A percentile compares a stretch with the other conserved stretches of the same genome.
Evolutionary conservation across 495 filamentous ascomycete genomes (phyloP).

Genomic region (Bacidia rubella): DNA sequence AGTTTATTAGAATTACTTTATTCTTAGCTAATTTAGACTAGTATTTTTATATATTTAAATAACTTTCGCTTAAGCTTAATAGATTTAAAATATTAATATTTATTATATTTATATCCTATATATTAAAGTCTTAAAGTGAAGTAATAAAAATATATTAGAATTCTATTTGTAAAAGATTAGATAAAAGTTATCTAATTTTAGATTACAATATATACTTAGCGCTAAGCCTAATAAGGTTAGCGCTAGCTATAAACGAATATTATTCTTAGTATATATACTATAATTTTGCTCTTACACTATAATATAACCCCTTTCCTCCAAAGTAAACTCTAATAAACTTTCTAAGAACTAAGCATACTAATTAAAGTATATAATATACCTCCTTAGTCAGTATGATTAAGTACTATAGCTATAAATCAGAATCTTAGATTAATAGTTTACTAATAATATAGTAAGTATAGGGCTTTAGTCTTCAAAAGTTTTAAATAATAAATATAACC

Average conservation of each 20-base stretch:
- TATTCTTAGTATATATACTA: too few relatives aligned
- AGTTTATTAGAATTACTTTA: not conserved
- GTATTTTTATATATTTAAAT: not conserved
- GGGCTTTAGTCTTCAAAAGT: not conserved
- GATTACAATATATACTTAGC: not conserved
- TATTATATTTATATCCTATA: not conserved
- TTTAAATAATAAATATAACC: constrained; percentile 4
- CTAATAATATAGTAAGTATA: too few relatives aligned
- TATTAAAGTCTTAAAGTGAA: not conserved
- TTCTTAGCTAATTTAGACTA: not conserved
- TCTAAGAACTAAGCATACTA: too few relatives aligned
- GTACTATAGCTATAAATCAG: too few relatives aligned
- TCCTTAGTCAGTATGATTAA: too few relatives aligned
- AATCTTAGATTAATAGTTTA: too few relatives aligned
- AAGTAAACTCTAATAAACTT: too few relatives aligned
- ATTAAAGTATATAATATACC: too few relatives aligned
- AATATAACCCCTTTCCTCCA: too few relatives aligned
- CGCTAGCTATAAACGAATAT: too few relatives aligned
- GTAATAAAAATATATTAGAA: constrained; percentile 5
- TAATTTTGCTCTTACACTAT: too few relatives aligned
- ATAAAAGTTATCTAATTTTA: not conserved
- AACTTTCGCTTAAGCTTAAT: not conserved
- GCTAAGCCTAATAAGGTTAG: not conserved
- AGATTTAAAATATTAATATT: not conserved
- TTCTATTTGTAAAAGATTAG: constrained; percentile 2